Conservation (phyloP, 768 basidiomycete genomes). For the Collybia sordida region DNA sequence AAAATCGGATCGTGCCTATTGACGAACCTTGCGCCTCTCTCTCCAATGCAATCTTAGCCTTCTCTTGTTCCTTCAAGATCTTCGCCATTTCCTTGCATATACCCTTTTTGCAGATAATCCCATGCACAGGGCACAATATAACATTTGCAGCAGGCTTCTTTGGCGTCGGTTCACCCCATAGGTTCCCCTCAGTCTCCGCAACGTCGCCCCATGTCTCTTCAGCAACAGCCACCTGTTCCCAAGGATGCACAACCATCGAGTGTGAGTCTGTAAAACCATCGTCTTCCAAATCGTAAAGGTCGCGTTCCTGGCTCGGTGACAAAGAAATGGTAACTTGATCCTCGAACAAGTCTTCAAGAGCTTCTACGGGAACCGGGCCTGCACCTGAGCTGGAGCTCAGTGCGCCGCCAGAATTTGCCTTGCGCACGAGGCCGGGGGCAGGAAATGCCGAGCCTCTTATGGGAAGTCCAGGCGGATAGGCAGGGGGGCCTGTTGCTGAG, state of each 20-base stretch:
- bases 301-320: slow-evolving; percentile 23
- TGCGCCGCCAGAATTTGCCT: slow-evolving; percentile 5
- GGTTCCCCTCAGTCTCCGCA: slow-evolving; percentile 8
- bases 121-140: slow-evolving; percentile 28
- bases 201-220: slow-evolving; percentile 1
- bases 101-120: slow-evolving; percentile 33
- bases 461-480: slow-evolving; percentile 14
- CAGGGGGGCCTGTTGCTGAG: background rate
- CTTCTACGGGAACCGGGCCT: background rate
- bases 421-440: slow-evolving; percentile 14
- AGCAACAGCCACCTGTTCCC: slow-evolving; percentile 15
- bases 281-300: slow-evolving; percentile 14
- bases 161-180: slow-evolving; percentile 23
- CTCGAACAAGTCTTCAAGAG: slow-evolving; percentile 9
- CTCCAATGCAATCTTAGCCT: background rate
- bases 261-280: slow-evolving; percentile 15
- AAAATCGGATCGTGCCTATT: too few species aligned
- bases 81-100: slow-evolving; percentile 32
- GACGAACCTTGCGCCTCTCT: too few species aligned
- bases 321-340: slow-evolving; percentile 17
- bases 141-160: slow-evolving; percentile 9
- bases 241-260: slow-evolving; percentile 20
- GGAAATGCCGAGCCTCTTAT: background rate
- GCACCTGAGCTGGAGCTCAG: slow-evolving; percentile 6
- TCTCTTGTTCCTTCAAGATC: slow-evolving; percentile 23